phyloP scores from a whole-genome alignment of 2,329 filamentous ascomycete genomes.

The Colletotrichum gigasporum region DNA sequence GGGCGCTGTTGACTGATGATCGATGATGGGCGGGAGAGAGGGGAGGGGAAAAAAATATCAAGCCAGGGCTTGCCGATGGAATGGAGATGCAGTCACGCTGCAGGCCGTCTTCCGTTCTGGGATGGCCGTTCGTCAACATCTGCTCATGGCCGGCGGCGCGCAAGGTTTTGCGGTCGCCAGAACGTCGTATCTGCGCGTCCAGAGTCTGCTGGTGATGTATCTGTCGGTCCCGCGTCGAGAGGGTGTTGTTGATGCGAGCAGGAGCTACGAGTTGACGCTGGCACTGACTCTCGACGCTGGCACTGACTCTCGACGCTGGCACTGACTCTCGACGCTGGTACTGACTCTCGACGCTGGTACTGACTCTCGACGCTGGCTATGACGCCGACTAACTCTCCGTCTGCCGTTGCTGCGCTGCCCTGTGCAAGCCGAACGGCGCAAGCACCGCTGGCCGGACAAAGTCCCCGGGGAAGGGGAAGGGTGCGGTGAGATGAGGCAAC shows the following conservation, averaged over 20 bases:
- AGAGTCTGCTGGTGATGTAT: conserved; percentile 9
- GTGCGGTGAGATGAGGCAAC: conserved; percentile 13
- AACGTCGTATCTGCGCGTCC: conserved; percentile 12
- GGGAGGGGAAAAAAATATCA: no score
- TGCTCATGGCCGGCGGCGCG: neutral
- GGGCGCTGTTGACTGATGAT: conserved; percentile 10
- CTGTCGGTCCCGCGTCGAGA: conserved; percentile 16
- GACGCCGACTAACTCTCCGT: conserved; percentile 6
- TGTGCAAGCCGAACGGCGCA: neutral
- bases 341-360: conserved; percentile 23
- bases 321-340: conserved; percentile 21
- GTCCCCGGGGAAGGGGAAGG: conserved; percentile 5
- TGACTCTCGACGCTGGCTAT: conserved; percentile 18
- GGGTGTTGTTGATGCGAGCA: conserved; percentile 19
- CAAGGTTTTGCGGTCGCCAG: conserved; percentile 9
- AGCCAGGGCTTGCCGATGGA: no score
- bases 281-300: conserved; percentile 20
- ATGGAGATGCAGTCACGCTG: neutral
- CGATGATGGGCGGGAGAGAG: conserved; percentile 7
- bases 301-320: no score
- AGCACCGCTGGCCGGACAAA: neutral
- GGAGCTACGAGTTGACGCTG: conserved; percentile 17
- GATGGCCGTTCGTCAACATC: conserved; percentile 9
- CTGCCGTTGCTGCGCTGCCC: conserved; percentile 21
- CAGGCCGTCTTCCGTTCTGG: neutral